Conservation (phyloP, 441 rosid species). For the Jatropha multifida region DNA sequence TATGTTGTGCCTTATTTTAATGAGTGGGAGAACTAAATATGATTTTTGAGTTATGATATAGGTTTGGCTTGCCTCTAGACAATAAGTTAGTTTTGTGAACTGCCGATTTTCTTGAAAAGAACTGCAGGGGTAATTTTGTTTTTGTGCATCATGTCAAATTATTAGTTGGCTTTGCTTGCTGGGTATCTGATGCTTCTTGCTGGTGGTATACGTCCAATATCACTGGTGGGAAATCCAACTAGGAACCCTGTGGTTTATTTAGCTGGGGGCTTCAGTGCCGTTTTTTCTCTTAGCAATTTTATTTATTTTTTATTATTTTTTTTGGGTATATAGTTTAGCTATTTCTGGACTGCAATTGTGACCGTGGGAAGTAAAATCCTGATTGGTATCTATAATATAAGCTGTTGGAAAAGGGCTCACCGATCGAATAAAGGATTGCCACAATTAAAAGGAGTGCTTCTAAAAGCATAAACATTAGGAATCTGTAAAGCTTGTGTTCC, state of each 20-base stretch:
- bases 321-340: background rate
- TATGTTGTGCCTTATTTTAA: slow-evolving; percentile 79
- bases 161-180: background rate
- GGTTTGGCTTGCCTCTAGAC: background rate
- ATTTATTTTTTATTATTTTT: background rate
- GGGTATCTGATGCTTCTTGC: no score
- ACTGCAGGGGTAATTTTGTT: background rate
- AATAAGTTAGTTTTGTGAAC: background rate
- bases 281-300: no score
- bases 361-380: background rate
- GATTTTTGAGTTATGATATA: slow-evolving; percentile 50
- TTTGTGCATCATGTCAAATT: background rate
- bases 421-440: background rate
- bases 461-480: background rate
- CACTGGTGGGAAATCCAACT: no score
- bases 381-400: background rate
- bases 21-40: slow-evolving; percentile 91
- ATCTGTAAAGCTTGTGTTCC: background rate
- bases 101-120: background rate
- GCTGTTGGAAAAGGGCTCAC: background rate
- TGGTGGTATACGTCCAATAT: no score
- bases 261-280: no score
- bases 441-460: background rate
- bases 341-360: background rate
- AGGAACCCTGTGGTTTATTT: no score